phyloP scores from a whole-genome alignment of 2,329 filamentous ascomycete genomes.

The Phyllosticta capitalensis region DNA sequence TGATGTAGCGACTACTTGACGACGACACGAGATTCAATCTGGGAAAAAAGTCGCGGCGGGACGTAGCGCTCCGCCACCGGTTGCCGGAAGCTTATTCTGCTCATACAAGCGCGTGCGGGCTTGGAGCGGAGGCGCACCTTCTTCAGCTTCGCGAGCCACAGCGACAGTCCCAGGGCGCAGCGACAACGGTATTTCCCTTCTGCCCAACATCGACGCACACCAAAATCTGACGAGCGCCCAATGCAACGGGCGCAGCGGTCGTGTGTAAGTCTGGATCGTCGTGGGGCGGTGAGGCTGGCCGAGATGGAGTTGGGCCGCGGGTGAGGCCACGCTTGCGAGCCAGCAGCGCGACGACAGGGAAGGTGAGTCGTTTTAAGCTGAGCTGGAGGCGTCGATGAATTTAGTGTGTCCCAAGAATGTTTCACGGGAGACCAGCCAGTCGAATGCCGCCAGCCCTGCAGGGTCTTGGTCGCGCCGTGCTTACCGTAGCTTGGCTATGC shows the following conservation, averaged over 20 bases:
- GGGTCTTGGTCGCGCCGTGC: neutral
- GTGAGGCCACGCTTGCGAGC: neutral
- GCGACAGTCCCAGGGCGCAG: neutral
- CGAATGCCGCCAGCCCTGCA: neutral
- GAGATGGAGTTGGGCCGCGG: neutral
- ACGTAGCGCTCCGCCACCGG: neutral
- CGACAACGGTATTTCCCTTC: neutral
- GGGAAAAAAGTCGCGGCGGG: neutral
- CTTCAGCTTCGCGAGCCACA: neutral
- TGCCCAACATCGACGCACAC: neutral
- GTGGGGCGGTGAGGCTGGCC: neutral
- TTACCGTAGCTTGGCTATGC: neutral
- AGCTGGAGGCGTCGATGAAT: neutral
- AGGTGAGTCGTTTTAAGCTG: neutral
- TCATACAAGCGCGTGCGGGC: neutral
- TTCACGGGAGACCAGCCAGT: neutral
- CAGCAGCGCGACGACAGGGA: neutral
- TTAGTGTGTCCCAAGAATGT: neutral
- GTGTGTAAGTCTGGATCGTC: neutral
- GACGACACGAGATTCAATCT: neutral
- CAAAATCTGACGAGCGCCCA: neutral
- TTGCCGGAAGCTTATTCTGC: neutral
- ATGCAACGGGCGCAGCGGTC: neutral
- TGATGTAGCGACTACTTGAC: neutral
- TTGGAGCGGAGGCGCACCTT: neutral